phyloP scores from a whole-genome alignment of 495 filamentous ascomycete genomes.

The Rhypophila decipiens region DNA sequence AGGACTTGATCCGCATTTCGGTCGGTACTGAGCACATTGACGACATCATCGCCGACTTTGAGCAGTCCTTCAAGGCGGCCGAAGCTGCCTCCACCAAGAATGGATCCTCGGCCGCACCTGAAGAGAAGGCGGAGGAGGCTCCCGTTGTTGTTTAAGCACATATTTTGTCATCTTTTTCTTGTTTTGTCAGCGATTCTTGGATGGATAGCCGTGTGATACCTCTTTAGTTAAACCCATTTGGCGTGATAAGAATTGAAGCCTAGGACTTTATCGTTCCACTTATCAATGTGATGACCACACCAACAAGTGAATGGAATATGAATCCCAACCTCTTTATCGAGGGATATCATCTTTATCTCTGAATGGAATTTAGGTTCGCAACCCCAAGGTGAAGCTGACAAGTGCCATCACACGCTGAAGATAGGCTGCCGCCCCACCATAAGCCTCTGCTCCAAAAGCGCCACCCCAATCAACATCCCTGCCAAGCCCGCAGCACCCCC shows the following conservation, averaged over 20 bases:
- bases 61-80: constrained; percentile 72
- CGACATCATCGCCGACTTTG: constrained; percentile 95
- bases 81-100: constrained; percentile 26
- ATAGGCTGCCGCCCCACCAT: no score
- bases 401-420: no score
- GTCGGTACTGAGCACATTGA: constrained; percentile 97
- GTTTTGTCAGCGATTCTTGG: background rate
- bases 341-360: no score
- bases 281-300: no score
- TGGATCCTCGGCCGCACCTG: constrained; percentile 9
- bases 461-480: no score
- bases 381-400: no score
- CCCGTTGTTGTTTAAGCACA: constrained; percentile 29
- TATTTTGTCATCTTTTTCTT: background rate
- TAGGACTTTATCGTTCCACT: no score
- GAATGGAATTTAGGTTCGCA: no score
- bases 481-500: no score
- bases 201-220: background rate
- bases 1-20: constrained; percentile 90
- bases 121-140: constrained; percentile 27
- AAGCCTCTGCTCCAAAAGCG: no score
- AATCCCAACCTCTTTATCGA: no score
- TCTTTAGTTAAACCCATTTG: background rate
- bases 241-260: background rate
- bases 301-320: no score